phyloP scores from a whole-genome alignment of 495 filamentous ascomycete genomes.

The Tuber umbilicatum region DNA sequence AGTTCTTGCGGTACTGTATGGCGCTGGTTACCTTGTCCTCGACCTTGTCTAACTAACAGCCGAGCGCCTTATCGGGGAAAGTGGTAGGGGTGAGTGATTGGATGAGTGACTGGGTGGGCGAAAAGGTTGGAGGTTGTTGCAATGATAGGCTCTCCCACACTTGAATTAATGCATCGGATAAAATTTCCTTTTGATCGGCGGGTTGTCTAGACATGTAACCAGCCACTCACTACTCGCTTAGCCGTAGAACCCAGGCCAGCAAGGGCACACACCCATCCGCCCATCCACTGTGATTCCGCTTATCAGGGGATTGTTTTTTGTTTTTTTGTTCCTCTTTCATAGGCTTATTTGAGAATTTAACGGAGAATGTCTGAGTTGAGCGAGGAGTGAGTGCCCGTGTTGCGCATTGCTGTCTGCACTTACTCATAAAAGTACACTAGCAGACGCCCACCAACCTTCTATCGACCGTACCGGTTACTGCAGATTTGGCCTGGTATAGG shows the following conservation, averaged over 20 bases:
- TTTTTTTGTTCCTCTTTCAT: neutral
- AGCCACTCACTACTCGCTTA: conserved; percentile 36
- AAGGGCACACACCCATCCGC: conserved; percentile 21
- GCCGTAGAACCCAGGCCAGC: conserved; percentile 32
- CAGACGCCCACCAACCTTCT: neutral
- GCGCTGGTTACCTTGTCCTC: neutral
- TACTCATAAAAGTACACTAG: conserved; percentile 11
- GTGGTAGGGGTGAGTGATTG: conserved; percentile 1
- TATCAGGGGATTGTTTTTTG: conserved; percentile 17
- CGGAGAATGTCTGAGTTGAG: neutral
- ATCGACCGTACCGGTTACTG: neutral
- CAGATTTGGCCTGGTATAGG: neutral
- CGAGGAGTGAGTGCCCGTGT: conserved; percentile 8
- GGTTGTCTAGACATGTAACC: conserved; percentile 26
- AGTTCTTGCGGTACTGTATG: too few relatives aligned
- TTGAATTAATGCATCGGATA: conserved; percentile 31
- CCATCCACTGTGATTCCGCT: conserved; percentile 21
- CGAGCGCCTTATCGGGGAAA: conserved; percentile 26
- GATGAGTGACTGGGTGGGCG: conserved; percentile 15
- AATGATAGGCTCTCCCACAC: conserved; percentile 35
- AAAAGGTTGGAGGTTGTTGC: conserved; percentile 19
- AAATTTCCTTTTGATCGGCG: conserved; percentile 35
- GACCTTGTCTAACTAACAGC: conserved; percentile 26
- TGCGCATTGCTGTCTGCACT: conserved; percentile 20
- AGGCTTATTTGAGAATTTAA: neutral